phyloP scores from a whole-genome alignment of 192 early-diverging fungal genomes.

The Fimicolochytrium jonesii region DNA sequence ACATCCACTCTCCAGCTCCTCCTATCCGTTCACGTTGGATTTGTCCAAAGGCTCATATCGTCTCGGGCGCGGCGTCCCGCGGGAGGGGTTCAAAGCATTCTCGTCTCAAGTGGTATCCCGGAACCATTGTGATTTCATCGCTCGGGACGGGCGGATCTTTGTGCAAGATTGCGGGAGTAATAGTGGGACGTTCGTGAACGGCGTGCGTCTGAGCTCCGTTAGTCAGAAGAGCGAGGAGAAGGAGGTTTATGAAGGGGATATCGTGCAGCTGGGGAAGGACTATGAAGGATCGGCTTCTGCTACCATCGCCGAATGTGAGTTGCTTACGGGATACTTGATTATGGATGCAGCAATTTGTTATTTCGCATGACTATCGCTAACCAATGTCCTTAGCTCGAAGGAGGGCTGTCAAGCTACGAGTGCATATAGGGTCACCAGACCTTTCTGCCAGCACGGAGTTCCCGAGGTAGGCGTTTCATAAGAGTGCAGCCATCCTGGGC shows the following conservation, averaged over 20 bases:
- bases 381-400: no score
- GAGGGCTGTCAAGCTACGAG: no score
- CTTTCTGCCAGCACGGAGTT: no score
- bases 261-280: conserved; percentile 46
- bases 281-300: conserved; percentile 27
- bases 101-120: conserved; percentile 38
- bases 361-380: no score
- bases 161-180: conserved; percentile 41
- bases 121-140: conserved; percentile 39
- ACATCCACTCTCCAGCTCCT: not conserved
- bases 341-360: no score
- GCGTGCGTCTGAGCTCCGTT: conserved; percentile 32
- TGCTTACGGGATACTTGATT: no score
- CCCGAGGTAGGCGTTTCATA: no score
- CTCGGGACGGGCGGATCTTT: conserved; percentile 29
- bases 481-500: no score
- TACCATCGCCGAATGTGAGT: conserved; percentile 16
- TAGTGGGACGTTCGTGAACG: conserved; percentile 44
- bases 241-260: conserved; percentile 36
- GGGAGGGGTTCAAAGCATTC: conserved; percentile 31
- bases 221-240: conserved; percentile 22
- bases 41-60: not conserved
- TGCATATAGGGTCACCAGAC: no score
- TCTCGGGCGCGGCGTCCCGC: conserved; percentile 25
- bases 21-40: not conserved